Evolutionary conservation across 1,139 yeast species (phyloP).

Genomic region (Taiozyma sp.): DNA sequence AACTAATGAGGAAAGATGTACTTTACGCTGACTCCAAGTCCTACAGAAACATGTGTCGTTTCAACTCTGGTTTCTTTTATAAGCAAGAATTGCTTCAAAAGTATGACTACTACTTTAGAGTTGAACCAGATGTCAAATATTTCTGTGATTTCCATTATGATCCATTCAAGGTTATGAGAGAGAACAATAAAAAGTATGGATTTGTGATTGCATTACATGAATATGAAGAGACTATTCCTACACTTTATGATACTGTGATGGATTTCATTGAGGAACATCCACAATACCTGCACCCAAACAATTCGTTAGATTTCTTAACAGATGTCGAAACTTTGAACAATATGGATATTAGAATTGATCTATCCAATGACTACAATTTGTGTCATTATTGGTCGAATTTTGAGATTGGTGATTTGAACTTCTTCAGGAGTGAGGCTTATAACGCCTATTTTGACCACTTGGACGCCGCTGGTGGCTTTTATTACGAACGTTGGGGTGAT

Average conservation of each 20-base stretch:
- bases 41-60: slow-evolving; percentile 81
- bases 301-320: slow-evolving; percentile 65
- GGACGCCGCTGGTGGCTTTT: slow-evolving; percentile 77
- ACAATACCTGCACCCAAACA: slow-evolving; percentile 60
- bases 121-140: slow-evolving; percentile 86
- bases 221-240: slow-evolving; percentile 78
- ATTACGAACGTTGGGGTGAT: slow-evolving; percentile 96
- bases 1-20: slow-evolving; percentile 55
- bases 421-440: slow-evolving; percentile 72
- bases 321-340: slow-evolving; percentile 34
- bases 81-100: slow-evolving; percentile 61
- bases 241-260: slow-evolving; percentile 75
- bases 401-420: slow-evolving; percentile 78
- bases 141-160: slow-evolving; percentile 80
- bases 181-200: slow-evolving; percentile 72
- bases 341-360: slow-evolving; percentile 23
- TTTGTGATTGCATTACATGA: slow-evolving; percentile 79
- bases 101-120: slow-evolving; percentile 88
- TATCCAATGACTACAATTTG: slow-evolving; percentile 63
- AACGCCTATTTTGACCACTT: slow-evolving; percentile 63
- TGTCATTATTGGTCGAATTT: slow-evolving; percentile 98
- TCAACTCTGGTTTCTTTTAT: slow-evolving; percentile 79
- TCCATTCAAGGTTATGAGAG: slow-evolving; percentile 82
- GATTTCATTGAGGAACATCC: slow-evolving; percentile 59
- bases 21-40: slow-evolving; percentile 75